Base-by-base conservation (phyloP, 768 basidiomycete species). In the Lentinus tigrinus region DNA sequence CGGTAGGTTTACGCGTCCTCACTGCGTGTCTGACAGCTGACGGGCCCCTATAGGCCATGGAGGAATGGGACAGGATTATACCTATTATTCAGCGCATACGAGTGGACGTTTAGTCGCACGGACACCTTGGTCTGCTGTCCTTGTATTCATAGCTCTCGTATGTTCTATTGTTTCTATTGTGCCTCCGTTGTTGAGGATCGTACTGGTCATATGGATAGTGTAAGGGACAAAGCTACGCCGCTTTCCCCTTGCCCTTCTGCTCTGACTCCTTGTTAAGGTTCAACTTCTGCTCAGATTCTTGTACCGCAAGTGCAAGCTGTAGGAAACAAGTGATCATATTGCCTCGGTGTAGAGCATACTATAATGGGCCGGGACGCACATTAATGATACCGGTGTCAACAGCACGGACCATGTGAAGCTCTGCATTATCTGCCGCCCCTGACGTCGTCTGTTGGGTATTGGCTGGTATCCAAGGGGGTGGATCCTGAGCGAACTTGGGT, bases 41-140 rank as follows among this genome's bases (percentile, higher is more conserved):
- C 34, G 23, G 37, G n/a, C 4, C 40, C 56, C 51, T 19, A 23
- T 63, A 93, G 89, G 86, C 92, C 54, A 95, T 96, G 91, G 93
- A 98, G 65, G 95, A 98, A 72, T 98, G 94, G 95, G 95, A 98
- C 54, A 81, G 90, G 73, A 89, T 95, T 69, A 93, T 95, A 80
- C 91, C 94, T 65, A 78, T 94, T 65, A 87, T 96, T 69, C 92
- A 95, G 73, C 89, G 92, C 55, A 96, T 96, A 77, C 87, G 92
- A 54, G 94, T 96, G 75, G 93, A 95, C 74, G 85, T 93, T 70
- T 93, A 83, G 77, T 58, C 27, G 23, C 23, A 50, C 47, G 55
- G 48, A 54, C 58, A 43, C 9, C 13, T 49, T 54, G 56, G 58
- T 54, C 19, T 47, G 16, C 42, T 50, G 40, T 37, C 51, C 39